A percentile compares a stretch with the other conserved stretches of the same genome.
Conservation (phyloP, 176 grass and related monocot genomes). For the Oryza punctata region DNA sequence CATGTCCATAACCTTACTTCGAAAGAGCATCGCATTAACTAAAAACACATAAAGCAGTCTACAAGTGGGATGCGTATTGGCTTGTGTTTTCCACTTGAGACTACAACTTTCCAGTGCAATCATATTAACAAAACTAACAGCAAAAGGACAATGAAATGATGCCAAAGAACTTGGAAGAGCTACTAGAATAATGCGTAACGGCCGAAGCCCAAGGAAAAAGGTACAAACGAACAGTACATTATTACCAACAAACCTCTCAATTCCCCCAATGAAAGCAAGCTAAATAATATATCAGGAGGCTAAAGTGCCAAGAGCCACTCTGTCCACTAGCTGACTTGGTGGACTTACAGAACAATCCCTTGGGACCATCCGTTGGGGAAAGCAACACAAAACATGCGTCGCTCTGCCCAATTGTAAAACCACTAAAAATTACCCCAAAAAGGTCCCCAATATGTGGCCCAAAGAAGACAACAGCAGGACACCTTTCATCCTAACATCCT, state of each 20-base stretch:
- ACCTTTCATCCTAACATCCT: constrained; percentile 26
- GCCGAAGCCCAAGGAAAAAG: neutral
- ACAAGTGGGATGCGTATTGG: constrained; percentile 8
- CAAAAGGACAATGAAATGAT: neutral
- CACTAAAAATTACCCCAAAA: constrained; percentile 12
- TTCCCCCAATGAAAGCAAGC: neutral
- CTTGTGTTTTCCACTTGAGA: constrained; percentile 10
- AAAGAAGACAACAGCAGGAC: constrained; percentile 20
- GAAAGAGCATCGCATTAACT: constrained; percentile 17
- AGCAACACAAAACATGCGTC: neutral
- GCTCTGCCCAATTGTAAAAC: constrained; percentile 16
- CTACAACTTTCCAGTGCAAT: neutral
- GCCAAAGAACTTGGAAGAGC: constrained; percentile 8
- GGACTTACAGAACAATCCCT: constrained; percentile 41
- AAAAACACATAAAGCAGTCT: neutral
- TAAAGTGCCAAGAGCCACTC: constrained; percentile 16
- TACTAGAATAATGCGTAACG: constrained; percentile 16
- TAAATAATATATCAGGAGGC: constrained; percentile 20
- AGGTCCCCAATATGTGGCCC: constrained; percentile 18
- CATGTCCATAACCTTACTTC: constrained; percentile 4
- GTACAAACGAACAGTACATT: constrained; percentile 14
- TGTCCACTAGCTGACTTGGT: constrained; percentile 45
- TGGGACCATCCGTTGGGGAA: constrained; percentile 33
- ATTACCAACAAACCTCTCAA: constrained; percentile 10
- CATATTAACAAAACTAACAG: constrained; percentile 18